These are phyloP conservation scores for Tubosaeta sp. DNA, from an alignment of 768 basidiomycete species.

Conservation along the genomic window DNA sequence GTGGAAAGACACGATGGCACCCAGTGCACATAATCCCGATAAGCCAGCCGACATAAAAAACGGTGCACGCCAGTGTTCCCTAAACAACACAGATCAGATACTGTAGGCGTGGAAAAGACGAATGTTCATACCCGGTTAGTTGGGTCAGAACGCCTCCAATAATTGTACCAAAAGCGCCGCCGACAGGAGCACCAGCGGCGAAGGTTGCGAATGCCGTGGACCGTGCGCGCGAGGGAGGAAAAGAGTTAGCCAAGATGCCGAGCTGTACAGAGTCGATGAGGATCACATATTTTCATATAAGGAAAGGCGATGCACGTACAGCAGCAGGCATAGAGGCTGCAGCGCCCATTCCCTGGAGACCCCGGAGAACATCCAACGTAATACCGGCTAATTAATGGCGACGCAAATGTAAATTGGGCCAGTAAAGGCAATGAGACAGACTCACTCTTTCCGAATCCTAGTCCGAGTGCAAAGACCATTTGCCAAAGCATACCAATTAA, in stretches of 20 bases:
- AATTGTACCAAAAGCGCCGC: slow-evolving; percentile 64
- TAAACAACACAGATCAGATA: slow-evolving; percentile 5
- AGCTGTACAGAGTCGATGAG: slow-evolving; percentile 37
- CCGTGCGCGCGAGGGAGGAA: slow-evolving; percentile 64
- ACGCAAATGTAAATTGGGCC: neutral
- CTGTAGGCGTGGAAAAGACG: neutral
- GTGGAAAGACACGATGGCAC: slow-evolving; percentile 56
- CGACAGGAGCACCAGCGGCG: slow-evolving; percentile 80
- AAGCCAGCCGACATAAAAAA: slow-evolving; percentile 62
- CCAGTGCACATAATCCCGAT: slow-evolving; percentile 45
- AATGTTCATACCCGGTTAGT: slow-evolving; percentile 32
- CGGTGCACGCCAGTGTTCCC: slow-evolving; percentile 60
- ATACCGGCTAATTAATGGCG: slow-evolving; percentile 47
- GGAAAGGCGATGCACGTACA: slow-evolving; percentile 35
- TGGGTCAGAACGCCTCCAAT: slow-evolving; percentile 74
- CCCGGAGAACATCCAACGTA: slow-evolving; percentile 68
- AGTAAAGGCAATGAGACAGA: neutral
- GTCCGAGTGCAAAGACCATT: slow-evolving; percentile 54
- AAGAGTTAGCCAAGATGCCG: slow-evolving; percentile 78
- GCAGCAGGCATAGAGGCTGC: slow-evolving; percentile 74
- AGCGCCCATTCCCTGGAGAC: slow-evolving; percentile 73
- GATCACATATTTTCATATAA: neutral
- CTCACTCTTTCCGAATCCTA: slow-evolving; percentile 58
- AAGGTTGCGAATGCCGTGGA: slow-evolving; percentile 81
- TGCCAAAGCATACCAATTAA: slow-evolving; percentile 53